Evolutionary conservation across 2,329 filamentous ascomycete genomes (phyloP), one percentile per base, ranked within the genome.

Genomic region (Sporothrix pseudoabietina): DNA sequence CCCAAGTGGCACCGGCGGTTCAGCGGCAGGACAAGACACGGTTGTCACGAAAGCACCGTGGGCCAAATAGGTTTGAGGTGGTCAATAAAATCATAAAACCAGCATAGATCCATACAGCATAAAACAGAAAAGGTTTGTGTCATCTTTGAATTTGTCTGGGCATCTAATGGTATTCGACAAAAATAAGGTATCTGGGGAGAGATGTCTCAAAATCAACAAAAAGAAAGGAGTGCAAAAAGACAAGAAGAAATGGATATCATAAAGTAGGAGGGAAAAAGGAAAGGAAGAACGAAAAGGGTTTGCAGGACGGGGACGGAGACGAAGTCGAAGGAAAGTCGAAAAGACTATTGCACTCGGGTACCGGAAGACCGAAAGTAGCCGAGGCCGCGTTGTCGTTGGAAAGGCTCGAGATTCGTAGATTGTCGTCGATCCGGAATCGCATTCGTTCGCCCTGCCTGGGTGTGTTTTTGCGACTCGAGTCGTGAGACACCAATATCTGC

Each of bases 41-140:
- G 39, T 72, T 5, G 68, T 84, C 35, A 86, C 84, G 6, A 85
- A 82, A 76, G 84, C 84, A 16, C 85, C 84, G 0, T 86, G 84
- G 84, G 83, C 84, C 0, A 83, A 80, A 39, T 75, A 49, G 9
- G 14, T 2, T 12, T 22, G 22, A 6, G 5, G 7, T 41, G 3
- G 52, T 55, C 26, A 22, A 22, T 22, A 39, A 39, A 14, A n/a
- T n/a, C n/a, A n/a, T n/a, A n/a, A n/a, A n/a, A n/a, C n/a, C 4
- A 55, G 44, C 12, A 32, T 12, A 41, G 19, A 41, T 22, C 30
- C 22, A 55, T n/a, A 26, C 49, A 16, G 1, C 44, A 26, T 12
- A 26, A n/a, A 41, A 16, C 22, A 30, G 6, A 30, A 35, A 41
- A 61, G 22, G 3, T 32, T 39, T 19, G 61, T 54, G 47, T 39